Evolutionary conservation across 192 early-diverging fungal species (phyloP).

Genomic region (Dissophora globulifera): DNA sequence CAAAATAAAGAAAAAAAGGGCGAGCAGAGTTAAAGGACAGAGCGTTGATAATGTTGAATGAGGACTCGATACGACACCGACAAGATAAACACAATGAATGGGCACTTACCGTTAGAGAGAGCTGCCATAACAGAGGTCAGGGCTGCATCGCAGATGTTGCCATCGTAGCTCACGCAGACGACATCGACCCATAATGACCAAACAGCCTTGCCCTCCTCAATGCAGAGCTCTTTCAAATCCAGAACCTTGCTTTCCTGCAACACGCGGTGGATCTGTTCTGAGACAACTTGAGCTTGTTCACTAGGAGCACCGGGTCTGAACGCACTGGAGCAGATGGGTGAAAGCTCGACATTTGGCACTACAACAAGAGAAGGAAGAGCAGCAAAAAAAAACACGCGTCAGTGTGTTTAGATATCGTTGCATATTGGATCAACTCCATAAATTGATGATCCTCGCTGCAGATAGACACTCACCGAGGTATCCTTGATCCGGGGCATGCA

Average conservation of each 20-base stretch:
- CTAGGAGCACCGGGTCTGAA: conserved; percentile 88
- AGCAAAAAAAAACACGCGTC: too few relatives aligned
- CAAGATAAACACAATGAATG: not conserved
- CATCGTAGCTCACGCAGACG: conserved; percentile 91
- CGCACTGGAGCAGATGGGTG: conserved; percentile 87
- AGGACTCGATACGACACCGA: too few relatives aligned
- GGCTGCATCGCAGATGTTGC: conserved; percentile 89
- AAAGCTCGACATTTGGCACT: conserved; percentile 93
- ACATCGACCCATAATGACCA: conserved; percentile 93
- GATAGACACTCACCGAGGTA: conserved; percentile 74
- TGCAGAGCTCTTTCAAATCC: conserved; percentile 77
- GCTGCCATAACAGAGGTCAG: conserved; percentile 84
- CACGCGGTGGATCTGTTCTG: conserved; percentile 80
- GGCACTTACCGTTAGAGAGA: conserved; percentile 67
- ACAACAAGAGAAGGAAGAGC: not conserved
- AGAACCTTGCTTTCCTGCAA: conserved; percentile 70
- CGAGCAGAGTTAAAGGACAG: too few relatives aligned
- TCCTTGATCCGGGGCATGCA: conserved; percentile 74
- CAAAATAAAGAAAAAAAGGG: not conserved
- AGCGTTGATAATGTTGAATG: too few relatives aligned
- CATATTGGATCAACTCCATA: too few relatives aligned
- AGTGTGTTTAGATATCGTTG: too few relatives aligned
- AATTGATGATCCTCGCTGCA: too few relatives aligned
- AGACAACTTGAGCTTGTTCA: conserved; percentile 84
- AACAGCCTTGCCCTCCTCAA: conserved; percentile 80